These are phyloP conservation scores for Sisymbrium altissimum DNA, from an alignment of 345 rosid species.

Conservation along the genomic window DNA sequence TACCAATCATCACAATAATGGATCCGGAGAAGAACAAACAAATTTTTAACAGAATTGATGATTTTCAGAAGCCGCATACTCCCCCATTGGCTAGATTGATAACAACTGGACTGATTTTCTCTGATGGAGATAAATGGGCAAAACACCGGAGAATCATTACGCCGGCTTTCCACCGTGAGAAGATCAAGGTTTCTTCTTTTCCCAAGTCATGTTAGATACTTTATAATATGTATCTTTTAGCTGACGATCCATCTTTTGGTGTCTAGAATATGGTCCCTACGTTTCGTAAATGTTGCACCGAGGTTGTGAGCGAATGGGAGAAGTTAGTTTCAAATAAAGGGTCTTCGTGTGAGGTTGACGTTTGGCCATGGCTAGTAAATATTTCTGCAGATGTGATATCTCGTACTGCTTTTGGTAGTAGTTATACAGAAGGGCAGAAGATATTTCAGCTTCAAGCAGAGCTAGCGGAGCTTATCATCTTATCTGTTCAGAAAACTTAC, in stretches of 20 bases:
- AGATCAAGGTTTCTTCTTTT: slow-evolving; percentile 33
- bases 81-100: neutral
- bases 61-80: neutral
- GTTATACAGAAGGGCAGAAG: slow-evolving; percentile 33
- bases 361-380: slow-evolving; percentile 33
- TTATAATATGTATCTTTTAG: neutral
- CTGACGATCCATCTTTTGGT: too few relatives aligned
- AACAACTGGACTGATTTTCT: neutral
- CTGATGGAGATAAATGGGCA: slow-evolving; percentile 39
- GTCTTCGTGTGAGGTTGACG: slow-evolving; percentile 31
- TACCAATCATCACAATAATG: neutral
- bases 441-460: neutral
- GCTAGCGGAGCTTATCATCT: neutral
- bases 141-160: slow-evolving; percentile 34
- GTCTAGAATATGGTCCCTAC: neutral
- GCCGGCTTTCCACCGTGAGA: slow-evolving; percentile 37
- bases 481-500: neutral
- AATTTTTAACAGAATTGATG: neutral
- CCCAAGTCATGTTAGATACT: neutral
- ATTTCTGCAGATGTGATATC: slow-evolving; percentile 41
- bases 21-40: neutral
- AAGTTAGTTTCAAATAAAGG: slow-evolving; percentile 5
- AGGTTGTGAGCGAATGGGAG: slow-evolving; percentile 30
- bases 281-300: slow-evolving; percentile 23
- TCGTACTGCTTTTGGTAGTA: slow-evolving; percentile 41